Evolutionary conservation across 129 eudicot genomes (phyloP), one percentile per base, ranked within the genome.

Genomic region (Sambucus nigra): DNA sequence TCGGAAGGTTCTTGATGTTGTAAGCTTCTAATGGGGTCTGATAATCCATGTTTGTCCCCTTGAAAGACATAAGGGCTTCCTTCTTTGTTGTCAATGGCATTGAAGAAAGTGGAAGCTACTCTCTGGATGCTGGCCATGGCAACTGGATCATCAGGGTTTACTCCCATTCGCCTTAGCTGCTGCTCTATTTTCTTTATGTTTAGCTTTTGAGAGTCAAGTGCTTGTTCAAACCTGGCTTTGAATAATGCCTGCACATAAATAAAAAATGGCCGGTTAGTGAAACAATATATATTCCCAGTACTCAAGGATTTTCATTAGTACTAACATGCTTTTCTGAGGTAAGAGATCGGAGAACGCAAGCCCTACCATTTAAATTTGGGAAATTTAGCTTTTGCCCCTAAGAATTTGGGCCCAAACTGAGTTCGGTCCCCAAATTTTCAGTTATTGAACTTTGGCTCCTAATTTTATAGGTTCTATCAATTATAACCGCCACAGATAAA

Each of bases 171-270:
- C 19, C 99, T 75, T 5, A 89, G 84, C 55, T 82, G 78, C 65
- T 86, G 99, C 65, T 91, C 99, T 25, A 72, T 69, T 55, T 82
- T 82, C 84, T 91, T 91, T 51, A 91, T 91, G 72, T 91, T 91
- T 0, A 86, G 68, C 52, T 91, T 91, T 67, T 86, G 95, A 52
- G 99, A 91, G 28, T 91, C 94, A 14, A 91, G 94, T 0, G 99
- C 99, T 80, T 91, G 99, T 67, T 91, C 99, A 48, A 91, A 91
- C 67, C 99, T 76, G 4, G 99, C 99, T 73, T 91, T 91, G 27
- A 91, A 91, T 56, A 91, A 68, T 35, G 99, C 99, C 99, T 89
- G 42, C 73, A 67, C 41, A 24, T 51, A 4, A 49, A 75, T 60
- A 48, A 47, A n/a, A n/a, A n/a, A n/a, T n/a, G n/a, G n/a, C n/a